These are phyloP conservation scores for Amaranthus tricolor DNA, from an alignment of 179 eudicot genomes.

Conservation along the genomic window DNA sequence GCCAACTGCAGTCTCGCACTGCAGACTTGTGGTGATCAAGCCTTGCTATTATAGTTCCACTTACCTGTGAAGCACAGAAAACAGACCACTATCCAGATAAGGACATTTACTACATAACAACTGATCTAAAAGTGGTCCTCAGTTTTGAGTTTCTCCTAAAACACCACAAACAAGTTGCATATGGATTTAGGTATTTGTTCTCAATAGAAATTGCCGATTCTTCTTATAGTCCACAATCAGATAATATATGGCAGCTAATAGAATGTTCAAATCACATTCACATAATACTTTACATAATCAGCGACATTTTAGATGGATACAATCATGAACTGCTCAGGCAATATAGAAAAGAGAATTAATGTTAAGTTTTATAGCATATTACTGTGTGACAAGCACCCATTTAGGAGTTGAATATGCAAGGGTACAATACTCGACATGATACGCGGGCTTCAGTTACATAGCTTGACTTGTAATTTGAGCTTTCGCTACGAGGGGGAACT, in stretches of 20 bases:
- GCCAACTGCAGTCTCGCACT: constrained; percentile 75
- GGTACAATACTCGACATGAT: no score
- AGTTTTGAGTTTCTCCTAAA: neutral
- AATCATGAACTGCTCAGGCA: neutral
- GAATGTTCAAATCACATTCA: neutral
- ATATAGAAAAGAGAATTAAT: neutral
- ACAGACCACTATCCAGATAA: neutral
- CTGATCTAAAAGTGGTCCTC: neutral
- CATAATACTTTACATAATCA: neutral
- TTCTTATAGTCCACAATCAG: neutral
- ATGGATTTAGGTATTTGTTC: neutral
- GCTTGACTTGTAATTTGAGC: no score
- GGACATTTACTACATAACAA: neutral
- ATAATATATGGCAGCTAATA: neutral
- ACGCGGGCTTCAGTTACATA: no score
- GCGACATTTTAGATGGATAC: neutral
- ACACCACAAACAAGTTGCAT: neutral
- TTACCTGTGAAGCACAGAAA: constrained; percentile 37
- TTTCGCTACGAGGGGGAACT: no score
- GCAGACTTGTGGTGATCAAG: constrained; percentile 50
- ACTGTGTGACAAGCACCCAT: no score
- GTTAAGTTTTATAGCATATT: neutral
- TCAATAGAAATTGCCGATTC: neutral
- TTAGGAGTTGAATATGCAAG: no score
- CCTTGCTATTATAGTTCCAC: constrained; percentile 49